These are phyloP conservation scores for Skeletonema grethae DNA, from an alignment of 108 stramenopile genomes.

Conservation along the genomic window DNA sequence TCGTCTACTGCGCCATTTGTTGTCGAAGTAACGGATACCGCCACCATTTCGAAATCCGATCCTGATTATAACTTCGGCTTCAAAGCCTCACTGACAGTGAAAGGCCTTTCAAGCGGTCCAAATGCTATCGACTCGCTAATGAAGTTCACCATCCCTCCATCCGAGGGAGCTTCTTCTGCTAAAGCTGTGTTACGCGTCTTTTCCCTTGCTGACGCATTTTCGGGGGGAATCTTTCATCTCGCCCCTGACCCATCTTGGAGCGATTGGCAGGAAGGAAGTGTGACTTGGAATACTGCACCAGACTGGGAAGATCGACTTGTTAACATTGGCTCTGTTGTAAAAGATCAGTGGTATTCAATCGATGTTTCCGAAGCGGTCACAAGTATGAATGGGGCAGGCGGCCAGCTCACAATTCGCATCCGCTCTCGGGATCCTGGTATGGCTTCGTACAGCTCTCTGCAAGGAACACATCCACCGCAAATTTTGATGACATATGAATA, in stretches of 20 bases:
- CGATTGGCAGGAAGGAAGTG: constrained; percentile 1
- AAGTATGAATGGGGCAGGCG: neutral
- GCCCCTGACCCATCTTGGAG: neutral
- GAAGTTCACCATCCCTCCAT: constrained; percentile 28
- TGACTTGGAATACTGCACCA: constrained; percentile 5
- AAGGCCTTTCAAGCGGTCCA: constrained; percentile 17
- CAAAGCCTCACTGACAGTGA: constrained; percentile 7
- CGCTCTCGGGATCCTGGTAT: neutral
- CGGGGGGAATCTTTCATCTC: neutral
- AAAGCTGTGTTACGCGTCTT: constrained; percentile 29
- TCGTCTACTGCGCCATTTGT: neutral
- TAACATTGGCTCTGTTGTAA: neutral
- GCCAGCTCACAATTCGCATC: constrained; percentile 5
- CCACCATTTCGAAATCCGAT: constrained; percentile 24
- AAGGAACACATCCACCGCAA: constrained; percentile 5
- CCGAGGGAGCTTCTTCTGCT: constrained; percentile 11
- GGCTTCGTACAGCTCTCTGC: constrained; percentile 1
- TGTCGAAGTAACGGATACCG: constrained; percentile 14
- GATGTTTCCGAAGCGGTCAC: neutral
- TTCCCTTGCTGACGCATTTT: constrained; percentile 6
- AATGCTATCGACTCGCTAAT: constrained; percentile 29
- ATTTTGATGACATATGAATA: constrained; percentile 13
- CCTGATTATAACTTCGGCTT: constrained; percentile 26
- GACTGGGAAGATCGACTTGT: neutral
- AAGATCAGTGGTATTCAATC: neutral